A percentile compares a stretch with the other conserved stretches of the same genome.
Evolutionary conservation across 768 basidiomycete species (phyloP).

Genomic region (Suillus subluteus): DNA sequence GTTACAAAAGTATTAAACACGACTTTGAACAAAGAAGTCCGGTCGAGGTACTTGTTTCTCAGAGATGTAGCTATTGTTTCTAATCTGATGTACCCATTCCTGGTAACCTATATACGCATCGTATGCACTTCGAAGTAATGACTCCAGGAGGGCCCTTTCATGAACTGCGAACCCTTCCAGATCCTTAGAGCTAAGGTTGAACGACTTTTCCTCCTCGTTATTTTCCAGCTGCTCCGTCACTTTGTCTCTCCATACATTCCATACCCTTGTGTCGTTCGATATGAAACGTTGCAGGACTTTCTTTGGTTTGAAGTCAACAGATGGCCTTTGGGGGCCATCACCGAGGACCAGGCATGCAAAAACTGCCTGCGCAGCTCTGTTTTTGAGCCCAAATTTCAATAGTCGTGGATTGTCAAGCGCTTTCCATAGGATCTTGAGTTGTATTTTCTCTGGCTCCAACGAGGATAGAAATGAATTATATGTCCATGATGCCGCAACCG

Average conservation of each 20-base stretch:
- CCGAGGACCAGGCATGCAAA: conserved; percentile 27
- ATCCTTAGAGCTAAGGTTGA: background rate
- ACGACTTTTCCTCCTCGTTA: conserved; percentile 14
- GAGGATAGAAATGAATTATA: conserved; percentile 41
- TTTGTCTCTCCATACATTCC: conserved; percentile 31
- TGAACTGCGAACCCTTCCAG: background rate
- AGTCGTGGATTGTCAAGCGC: conserved; percentile 19
- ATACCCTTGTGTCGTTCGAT: conserved; percentile 33
- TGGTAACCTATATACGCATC: conserved; percentile 1
- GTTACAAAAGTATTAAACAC: background rate
- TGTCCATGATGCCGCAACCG: conserved; percentile 37
- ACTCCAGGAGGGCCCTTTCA: background rate
- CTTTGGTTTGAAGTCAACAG: conserved; percentile 11
- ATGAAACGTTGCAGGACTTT: conserved; percentile 21
- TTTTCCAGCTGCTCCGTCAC: conserved; percentile 21
- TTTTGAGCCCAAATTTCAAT: conserved; percentile 23
- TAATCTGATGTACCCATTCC: background rate
- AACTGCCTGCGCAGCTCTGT: conserved; percentile 20
- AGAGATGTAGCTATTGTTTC: background rate
- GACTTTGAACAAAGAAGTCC: background rate
- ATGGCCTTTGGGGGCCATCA: conserved; percentile 13
- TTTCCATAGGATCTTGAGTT: conserved; percentile 22
- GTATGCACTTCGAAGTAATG: background rate
- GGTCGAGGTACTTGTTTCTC: background rate
- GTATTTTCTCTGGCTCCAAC: conserved; percentile 40